Conservation (phyloP, 345 rosid genomes). For the Eucalyptus viminalis region DNA sequence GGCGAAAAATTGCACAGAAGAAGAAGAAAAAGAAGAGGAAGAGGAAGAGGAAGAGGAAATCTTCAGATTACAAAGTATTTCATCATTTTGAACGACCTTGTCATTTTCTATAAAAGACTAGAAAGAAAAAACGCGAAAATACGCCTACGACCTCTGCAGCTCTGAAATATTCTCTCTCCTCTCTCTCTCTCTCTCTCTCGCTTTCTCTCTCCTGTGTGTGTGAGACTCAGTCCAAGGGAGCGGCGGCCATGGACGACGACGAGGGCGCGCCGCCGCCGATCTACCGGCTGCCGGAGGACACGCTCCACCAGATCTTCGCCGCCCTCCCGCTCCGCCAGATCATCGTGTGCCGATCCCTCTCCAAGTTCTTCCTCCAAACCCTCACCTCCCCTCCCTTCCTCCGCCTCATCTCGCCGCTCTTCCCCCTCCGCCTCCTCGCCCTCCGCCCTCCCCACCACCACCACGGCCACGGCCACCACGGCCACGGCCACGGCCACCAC, state of each 20-base stretch:
- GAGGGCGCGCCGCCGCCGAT: conserved; percentile 11
- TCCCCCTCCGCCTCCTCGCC: conserved; percentile 60
- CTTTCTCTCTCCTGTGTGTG: not conserved
- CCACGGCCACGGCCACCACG: not conserved
- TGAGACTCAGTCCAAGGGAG: not conserved
- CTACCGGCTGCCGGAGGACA: conserved; percentile 56
- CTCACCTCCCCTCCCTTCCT: conserved; percentile 43
- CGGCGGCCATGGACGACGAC: not conserved
- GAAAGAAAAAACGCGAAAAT: not conserved
- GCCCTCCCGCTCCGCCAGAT: conserved; percentile 68
- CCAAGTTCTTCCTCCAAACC: conserved; percentile 44
- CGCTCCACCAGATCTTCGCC: conserved; percentile 76
- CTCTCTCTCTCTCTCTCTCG: not conserved
- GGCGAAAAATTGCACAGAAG: not conserved
- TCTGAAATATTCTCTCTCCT: not conserved
- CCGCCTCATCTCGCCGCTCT: conserved; percentile 2
- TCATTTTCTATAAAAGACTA: not conserved
- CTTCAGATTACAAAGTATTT: not conserved
- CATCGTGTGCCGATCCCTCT: conserved; percentile 59
- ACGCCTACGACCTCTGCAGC: not conserved
- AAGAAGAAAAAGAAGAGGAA: not conserved
- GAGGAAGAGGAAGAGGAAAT: not conserved
- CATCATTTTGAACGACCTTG: not conserved
- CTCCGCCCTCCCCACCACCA: conserved; percentile 26
- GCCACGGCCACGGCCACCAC: not conserved